Percentiles rank a stretch among this genome's conserved stretches.
phyloP scores from a whole-genome alignment of 169 alveolate genomes.

The Pseudocohnilembus persalinus region DNA sequence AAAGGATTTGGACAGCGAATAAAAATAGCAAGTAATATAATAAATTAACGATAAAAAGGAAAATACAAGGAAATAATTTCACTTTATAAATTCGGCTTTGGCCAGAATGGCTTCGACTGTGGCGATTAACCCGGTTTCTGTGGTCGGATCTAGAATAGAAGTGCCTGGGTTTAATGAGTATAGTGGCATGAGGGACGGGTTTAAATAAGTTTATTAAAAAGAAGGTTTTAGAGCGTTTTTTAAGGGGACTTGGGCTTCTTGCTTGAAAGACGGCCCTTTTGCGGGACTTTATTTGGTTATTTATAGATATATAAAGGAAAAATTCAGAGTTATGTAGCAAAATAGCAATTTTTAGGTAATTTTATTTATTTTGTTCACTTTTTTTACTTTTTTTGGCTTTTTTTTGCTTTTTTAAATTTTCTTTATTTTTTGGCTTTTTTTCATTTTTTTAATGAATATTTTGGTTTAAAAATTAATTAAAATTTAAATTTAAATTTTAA shows the following conservation, averaged over 20 bases:
- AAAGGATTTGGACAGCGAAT: not conserved
- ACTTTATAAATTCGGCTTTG: slow-evolving; percentile 6
- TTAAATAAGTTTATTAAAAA: slow-evolving; percentile 5
- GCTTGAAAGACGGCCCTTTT: slow-evolving; percentile 26
- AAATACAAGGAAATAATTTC: not conserved
- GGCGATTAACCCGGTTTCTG: slow-evolving; percentile 18
- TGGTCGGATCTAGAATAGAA: slow-evolving; percentile 1
- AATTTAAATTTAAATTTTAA: too few relatives aligned
- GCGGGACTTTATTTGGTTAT: slow-evolving; percentile 22
- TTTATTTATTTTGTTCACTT: too few relatives aligned
- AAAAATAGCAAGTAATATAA: not conserved
- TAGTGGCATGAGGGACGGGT: slow-evolving; percentile 18
- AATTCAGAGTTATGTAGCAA: not conserved
- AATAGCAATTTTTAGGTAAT: not conserved
- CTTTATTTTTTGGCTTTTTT: too few relatives aligned
- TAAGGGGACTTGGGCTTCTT: slow-evolving; percentile 9
- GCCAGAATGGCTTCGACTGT: slow-evolving; percentile 25
- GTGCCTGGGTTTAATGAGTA: slow-evolving; percentile 18
- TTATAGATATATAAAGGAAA: not conserved
- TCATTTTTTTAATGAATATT: too few relatives aligned
- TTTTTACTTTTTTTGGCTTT: too few relatives aligned
- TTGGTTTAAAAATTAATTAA: too few relatives aligned
- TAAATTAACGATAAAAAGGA: not conserved
- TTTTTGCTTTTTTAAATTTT: too few relatives aligned
- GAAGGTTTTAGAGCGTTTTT: slow-evolving; percentile 5